phyloP scores from a whole-genome alignment of 148 eudicot species.

The Camellia lanceoleosa region DNA sequence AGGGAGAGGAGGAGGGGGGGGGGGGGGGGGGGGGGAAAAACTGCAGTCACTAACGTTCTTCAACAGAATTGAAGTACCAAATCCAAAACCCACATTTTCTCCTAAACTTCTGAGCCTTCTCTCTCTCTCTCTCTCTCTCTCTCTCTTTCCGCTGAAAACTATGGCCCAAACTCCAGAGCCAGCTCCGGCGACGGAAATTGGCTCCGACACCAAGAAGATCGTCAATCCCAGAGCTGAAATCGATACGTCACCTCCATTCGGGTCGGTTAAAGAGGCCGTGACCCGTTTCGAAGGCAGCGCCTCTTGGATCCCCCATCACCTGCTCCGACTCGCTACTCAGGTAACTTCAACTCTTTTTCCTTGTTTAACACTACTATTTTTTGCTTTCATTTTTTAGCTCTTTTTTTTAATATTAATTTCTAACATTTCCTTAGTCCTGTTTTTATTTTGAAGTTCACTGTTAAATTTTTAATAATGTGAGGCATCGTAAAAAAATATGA shows the following conservation, averaged over 20 bases:
- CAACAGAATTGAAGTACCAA: not conserved
- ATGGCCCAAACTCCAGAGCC: conserved; percentile 41
- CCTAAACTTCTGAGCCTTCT: not conserved
- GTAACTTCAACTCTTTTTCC: conserved; percentile 9
- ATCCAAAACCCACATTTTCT: not conserved
- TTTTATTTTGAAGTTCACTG: not conserved
- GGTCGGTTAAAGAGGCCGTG: conserved; percentile 88
- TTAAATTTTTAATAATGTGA: too few species aligned
- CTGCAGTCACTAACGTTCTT: not conserved
- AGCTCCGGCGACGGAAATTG: conserved; percentile 15
- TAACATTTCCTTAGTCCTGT: too few species aligned
- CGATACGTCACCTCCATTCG: conserved; percentile 78
- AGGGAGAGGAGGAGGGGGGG: too few species aligned
- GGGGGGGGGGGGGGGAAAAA: not conserved
- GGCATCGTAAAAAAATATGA: too few species aligned
- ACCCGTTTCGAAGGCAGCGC: conserved; percentile 75
- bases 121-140: too few species aligned
- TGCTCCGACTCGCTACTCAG: conserved; percentile 34
- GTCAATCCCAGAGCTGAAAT: conserved; percentile 58
- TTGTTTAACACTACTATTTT: not conserved
- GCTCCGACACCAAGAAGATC: conserved; percentile 21
- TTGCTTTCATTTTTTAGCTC: not conserved
- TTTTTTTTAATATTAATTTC: not conserved
- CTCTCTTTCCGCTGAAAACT: not conserved
- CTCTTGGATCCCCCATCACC: conserved; percentile 63